Conservation (phyloP, 352 stramenopile genomes). For the Phytopythium kandeliae region DNA sequence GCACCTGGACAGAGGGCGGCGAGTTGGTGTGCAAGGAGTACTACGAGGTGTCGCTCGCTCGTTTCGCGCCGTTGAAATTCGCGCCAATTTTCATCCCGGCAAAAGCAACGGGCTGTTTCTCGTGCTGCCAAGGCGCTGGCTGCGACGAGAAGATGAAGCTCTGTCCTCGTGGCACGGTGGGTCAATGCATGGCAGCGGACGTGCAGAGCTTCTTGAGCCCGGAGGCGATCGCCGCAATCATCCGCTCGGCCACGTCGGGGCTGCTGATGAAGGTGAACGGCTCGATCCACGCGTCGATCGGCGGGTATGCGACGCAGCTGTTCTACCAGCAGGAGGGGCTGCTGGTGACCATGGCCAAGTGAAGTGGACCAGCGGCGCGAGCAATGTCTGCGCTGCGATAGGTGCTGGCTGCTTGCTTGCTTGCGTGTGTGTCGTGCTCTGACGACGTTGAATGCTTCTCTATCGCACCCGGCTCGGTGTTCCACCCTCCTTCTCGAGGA, state of each 20-base stretch:
- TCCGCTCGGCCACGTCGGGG: conserved; percentile 60
- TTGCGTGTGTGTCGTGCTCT: too few relatives aligned
- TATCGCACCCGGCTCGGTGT: too few relatives aligned
- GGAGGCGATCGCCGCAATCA: conserved; percentile 72
- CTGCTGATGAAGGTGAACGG: conserved; percentile 80
- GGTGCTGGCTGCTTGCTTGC: background rate
- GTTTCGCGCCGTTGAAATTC: conserved; percentile 58
- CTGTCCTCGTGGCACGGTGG: conserved; percentile 44
- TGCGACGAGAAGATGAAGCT: conserved; percentile 50
- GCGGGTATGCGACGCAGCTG: conserved; percentile 52
- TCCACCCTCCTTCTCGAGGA: too few relatives aligned
- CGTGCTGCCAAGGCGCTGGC: conserved; percentile 61
- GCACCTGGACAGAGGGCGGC: conserved; percentile 20
- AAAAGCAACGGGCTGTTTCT: conserved; percentile 61
- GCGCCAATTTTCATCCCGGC: conserved; percentile 67
- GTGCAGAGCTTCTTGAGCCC: conserved; percentile 66
- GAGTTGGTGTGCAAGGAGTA: conserved; percentile 66
- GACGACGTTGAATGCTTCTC: too few relatives aligned
- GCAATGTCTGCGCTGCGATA: background rate
- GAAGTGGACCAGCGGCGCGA: background rate
- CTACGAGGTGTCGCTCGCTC: conserved; percentile 51
- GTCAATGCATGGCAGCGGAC: conserved; percentile 61
- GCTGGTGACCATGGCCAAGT: conserved; percentile 61
- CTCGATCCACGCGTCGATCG: conserved; percentile 64
- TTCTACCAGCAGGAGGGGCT: conserved; percentile 72